phyloP scores from a whole-genome alignment of 2,329 filamentous ascomycete species.

The Endothia cerciana region DNA sequence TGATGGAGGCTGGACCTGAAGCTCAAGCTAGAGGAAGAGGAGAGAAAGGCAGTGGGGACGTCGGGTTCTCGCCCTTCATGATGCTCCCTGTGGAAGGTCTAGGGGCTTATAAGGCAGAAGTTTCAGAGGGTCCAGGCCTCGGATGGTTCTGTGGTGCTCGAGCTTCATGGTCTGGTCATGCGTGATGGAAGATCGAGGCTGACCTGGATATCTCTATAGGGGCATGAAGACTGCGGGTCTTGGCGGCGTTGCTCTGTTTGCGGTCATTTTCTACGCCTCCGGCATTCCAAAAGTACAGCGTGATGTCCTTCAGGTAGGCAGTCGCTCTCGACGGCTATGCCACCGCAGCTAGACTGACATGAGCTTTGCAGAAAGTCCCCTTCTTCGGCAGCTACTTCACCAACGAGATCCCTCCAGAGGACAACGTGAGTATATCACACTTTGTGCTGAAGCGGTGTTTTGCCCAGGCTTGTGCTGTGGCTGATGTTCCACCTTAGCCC shows the following conservation, averaged over 20 bases:
- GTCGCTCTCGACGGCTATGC: too few relatives aligned
- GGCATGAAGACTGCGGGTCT: constrained; percentile 57
- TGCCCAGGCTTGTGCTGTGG: background rate
- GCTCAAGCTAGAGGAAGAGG: background rate
- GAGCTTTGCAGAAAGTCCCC: constrained; percentile 55
- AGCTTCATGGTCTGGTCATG: background rate
- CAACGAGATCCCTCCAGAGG: constrained; percentile 60
- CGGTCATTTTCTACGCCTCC: constrained; percentile 62
- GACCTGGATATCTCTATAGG: constrained; percentile 40
- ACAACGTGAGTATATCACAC: constrained; percentile 57
- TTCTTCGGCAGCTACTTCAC: constrained; percentile 55
- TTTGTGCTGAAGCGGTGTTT: background rate
- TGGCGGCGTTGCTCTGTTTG: constrained; percentile 61
- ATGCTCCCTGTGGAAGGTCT: background rate
- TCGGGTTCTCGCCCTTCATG: background rate
- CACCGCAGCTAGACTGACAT: constrained; percentile 32
- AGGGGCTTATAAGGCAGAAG: background rate
- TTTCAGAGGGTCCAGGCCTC: background rate
- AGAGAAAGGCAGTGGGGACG: background rate
- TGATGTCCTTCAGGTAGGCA: constrained; percentile 61
- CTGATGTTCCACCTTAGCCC: constrained; percentile 10
- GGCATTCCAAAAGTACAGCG: constrained; percentile 63
- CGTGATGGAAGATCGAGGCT: constrained; percentile 26
- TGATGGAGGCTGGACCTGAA: background rate
- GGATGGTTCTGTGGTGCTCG: constrained; percentile 2